Base-by-base conservation (phyloP, 2,329 filamentous ascomycete genomes). In the Basipetospora chlamydospora region DNA sequence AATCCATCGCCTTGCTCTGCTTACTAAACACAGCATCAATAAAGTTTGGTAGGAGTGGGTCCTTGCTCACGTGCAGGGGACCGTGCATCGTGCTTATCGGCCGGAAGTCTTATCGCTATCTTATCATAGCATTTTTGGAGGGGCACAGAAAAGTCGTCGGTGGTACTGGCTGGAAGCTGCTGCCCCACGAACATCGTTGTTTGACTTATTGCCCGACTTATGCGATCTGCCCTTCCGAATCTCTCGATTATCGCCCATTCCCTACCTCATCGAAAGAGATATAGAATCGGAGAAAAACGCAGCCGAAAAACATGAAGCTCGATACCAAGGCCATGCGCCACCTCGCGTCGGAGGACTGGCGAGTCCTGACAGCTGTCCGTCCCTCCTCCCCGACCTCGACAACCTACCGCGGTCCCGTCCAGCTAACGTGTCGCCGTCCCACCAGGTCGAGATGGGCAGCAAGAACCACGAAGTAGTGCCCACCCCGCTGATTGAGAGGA, bases 381-480 rank as follows among this genome's bases (percentile, higher is more conserved):
- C 32, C 25, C 35, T 5, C 22, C 7, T 36, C 42, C 37, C 43
- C 44, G 48, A 8, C 46, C 43, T 43, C 38, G 38, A 35, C 40
- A 43, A 41, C 49, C 47, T 41, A 44, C 38, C 42, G 46, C 37
- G 38, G 26, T 41, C 46, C 43, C 43, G 43, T 48, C 40, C 39
- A 39, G 28, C 36, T 37, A 28, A 17, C 6, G 15, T 9, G 3
- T 12, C n/a, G n/a, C n/a, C 22, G 15, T 6, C n/a, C 18, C 32
- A 17, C 29, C 57, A 94, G 86, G 83, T 92, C 49, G 90, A 98
- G 58, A 77, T 79, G 60, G 88, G 87, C 51, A 92, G 82, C 59
- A 87, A 84, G 57, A 96, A 96, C 61, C 90, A 98, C 64, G 90
- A 98, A 61, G 71, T 98, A 39, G 88, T 98, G 3, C 90, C 90